These are phyloP conservation scores for Mycena kentingensis DNA, from an alignment of 768 basidiomycete genomes.

Conservation along the genomic window DNA sequence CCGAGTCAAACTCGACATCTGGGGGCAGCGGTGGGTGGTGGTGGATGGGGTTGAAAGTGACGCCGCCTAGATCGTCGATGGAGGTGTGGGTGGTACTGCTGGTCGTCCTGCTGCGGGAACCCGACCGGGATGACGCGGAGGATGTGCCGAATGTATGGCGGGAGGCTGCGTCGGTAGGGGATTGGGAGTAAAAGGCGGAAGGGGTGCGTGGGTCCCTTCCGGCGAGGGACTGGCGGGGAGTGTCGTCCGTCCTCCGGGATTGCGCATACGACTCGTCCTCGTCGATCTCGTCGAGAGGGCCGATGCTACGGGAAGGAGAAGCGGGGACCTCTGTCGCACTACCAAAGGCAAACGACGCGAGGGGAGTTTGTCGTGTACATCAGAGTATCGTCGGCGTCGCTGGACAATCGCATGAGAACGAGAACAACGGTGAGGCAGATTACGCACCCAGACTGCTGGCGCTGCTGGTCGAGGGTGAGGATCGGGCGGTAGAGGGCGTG, in stretches of 20 bases:
- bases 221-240: constrained; percentile 53
- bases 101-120: constrained; percentile 38
- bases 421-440: neutral
- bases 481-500: constrained; percentile 12
- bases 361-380: constrained; percentile 47
- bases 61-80: constrained; percentile 26
- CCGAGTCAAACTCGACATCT: constrained; percentile 22
- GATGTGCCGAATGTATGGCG: constrained; percentile 52
- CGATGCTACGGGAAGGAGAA: constrained; percentile 34
- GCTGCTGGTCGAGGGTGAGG: constrained; percentile 14
- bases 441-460: neutral
- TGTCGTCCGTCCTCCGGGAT: constrained; percentile 44
- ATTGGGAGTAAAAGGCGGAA: constrained; percentile 17
- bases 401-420: neutral
- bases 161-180: constrained; percentile 44
- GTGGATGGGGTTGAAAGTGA: constrained; percentile 18
- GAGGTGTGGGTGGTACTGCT: constrained; percentile 31
- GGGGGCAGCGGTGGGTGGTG: constrained; percentile 10
- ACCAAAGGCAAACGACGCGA: constrained; percentile 52
- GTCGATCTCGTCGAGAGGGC: constrained; percentile 39
- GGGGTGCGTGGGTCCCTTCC: constrained; percentile 23
- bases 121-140: constrained; percentile 43
- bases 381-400: constrained; percentile 20
- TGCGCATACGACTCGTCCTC: constrained; percentile 41
- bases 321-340: constrained; percentile 37